Base-by-base conservation (phyloP, 495 filamentous ascomycete species). In the Lichenothelia convexa region DNA sequence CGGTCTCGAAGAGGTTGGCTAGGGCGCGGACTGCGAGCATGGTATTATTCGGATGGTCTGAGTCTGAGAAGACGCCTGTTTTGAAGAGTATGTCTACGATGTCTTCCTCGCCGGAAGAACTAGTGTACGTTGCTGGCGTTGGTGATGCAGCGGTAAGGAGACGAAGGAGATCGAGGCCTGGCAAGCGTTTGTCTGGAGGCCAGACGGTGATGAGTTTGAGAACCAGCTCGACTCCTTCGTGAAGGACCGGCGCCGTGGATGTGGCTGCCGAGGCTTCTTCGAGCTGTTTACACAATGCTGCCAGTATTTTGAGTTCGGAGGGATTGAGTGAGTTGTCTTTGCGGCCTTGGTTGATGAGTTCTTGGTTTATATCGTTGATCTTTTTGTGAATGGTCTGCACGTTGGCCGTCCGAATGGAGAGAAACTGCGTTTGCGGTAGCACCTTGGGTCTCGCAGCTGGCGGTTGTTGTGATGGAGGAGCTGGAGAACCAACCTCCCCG, bases 11-110 rank as follows among this genome's bases (percentile, higher is more conserved):
- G 5, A 95, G 60, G 40, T 99, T 99, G n/a, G 70, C 75, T 32
- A 93, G 67, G 11, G 75, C 67, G 8, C 91, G 83, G 29, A 80
- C 59, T 0, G 79, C 69, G 55, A 95, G 73, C 80, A 95, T 93
- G 21, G 75, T 68, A 47, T 80, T 80, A 51, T 94, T 93, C 19
- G 31, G 31, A 18, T 12, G 31, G 9, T 70, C 50, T 2, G 51
- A 44, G 7, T 50, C 59, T 23, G 68, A 61, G 38, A 86, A 78
- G 15, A 77, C 55, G 2, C 64, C 69, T 34, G 66, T 64, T 1
- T 45, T 40, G 17, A 60, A 50, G 22, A 75, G 51, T 0, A 54
- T 51, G 5, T 78, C 63, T 5, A 77, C 55, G 8, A 75, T 54
- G 32, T 61, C 75, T 22, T 62, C 62, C 23, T 54, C 54, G 15